Base-by-base conservation (phyloP, 31 red algal genomes). In the Pterothamnion heteromorphum region DNA sequence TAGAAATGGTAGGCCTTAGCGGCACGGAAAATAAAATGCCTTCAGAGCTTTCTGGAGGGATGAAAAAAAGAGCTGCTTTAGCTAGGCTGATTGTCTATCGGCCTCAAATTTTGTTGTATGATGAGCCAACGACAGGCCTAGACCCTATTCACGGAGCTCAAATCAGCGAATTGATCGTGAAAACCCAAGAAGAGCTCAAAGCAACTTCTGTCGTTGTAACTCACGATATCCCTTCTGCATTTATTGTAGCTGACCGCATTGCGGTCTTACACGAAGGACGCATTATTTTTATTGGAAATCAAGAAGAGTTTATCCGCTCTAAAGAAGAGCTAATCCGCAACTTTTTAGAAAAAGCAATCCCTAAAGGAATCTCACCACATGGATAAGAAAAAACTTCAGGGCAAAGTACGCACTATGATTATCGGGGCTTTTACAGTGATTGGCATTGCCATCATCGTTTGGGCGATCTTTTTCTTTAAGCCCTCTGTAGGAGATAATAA, bases 81-180 rank as follows among this genome's bases (percentile, higher is more conserved):
- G 95, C 95, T 22, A 88, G 94, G 38, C 84, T 93, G 28, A 36
- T 96, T 18, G 82, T 96, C 44, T 71, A 87, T 18, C 39, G 84
- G 57, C 93, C 93, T 28, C 27, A 89, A 20, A 44, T 93, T 31
- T 84, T 96, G 0, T 86, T 96, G 34, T 93, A 95, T 28, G 95
- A 96, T 57, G 95, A 96, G 90, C 95, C 95, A 38, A 89, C 90
- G 23, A 90, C 95, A 1, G 95, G 95, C 24, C 89, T 95, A 33
- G 94, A 95, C 57, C 95, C 95, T 30, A 91, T 91, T 64, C 71
- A 44, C 14, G 35, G 27, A 76, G 89, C 30, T 37, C 74, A 21
- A 20, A 38, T 91, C 89, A 64, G 74, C 71, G 26, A 74, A 21
- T 24, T 76, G 23, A 91, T 91, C 27, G 74, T 35, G 20, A 28